These are phyloP conservation scores for Triadica sebifera DNA, from an alignment of 345 rosid genomes.

Conservation along the genomic window DNA sequence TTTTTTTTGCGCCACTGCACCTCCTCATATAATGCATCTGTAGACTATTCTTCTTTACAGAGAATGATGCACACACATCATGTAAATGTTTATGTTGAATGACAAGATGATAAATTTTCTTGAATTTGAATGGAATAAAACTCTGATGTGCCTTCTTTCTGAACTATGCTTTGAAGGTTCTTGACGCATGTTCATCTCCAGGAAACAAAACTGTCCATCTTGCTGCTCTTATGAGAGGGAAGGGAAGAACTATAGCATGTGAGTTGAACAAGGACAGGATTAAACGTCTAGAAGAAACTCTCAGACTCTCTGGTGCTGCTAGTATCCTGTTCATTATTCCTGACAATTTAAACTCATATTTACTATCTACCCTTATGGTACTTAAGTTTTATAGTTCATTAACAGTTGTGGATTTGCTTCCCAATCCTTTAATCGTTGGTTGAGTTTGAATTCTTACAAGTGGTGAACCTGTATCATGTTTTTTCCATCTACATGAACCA, in stretches of 20 bases:
- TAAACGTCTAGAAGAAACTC: conserved; percentile 62
- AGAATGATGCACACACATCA: neutral
- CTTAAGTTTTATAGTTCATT: neutral
- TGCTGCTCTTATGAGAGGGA: conserved; percentile 86
- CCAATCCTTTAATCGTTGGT: neutral
- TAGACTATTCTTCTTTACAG: neutral
- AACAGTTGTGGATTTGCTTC: neutral
- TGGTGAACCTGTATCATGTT: neutral
- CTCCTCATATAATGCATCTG: too few relatives aligned
- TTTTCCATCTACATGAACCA: neutral
- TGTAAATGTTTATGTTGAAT: too few relatives aligned
- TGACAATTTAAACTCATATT: neutral
- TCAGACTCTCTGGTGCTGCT: conserved; percentile 76
- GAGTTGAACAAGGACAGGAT: conserved; percentile 72
- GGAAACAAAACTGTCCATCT: conserved; percentile 97
- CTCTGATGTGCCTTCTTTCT: neutral
- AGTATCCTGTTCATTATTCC: conserved; percentile 58
- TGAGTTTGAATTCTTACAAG: neutral
- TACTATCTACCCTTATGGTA: neutral
- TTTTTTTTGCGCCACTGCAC: too few relatives aligned
- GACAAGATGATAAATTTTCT: neutral
- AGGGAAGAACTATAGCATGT: conserved; percentile 73
- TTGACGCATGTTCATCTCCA: conserved; percentile 98
- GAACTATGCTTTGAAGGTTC: conserved; percentile 50
- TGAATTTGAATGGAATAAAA: neutral